These are phyloP conservation scores for Carex arenaria DNA, from an alignment of 202 grass and related monocot species.

Conservation along the genomic window DNA sequence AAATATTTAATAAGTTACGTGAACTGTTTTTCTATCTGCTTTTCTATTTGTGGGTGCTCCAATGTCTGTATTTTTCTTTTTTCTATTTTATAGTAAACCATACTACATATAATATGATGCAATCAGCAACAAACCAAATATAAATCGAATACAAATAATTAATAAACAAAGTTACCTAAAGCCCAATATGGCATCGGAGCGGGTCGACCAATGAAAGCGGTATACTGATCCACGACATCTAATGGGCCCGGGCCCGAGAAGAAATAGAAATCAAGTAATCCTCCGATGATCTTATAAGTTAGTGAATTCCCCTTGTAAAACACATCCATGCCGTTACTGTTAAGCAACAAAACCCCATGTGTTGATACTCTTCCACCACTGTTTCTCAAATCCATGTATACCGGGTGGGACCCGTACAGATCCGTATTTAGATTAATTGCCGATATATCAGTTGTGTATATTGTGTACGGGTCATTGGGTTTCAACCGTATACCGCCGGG, in stretches of 20 bases:
- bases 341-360: slow-evolving; percentile 88
- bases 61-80: too few relatives aligned
- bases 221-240: slow-evolving; percentile 85
- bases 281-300: slow-evolving; percentile 90
- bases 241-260: slow-evolving; percentile 70
- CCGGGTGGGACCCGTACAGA: slow-evolving; percentile 89
- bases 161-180: slow-evolving; percentile 48
- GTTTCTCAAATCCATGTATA: slow-evolving; percentile 82
- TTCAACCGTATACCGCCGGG: slow-evolving; percentile 59
- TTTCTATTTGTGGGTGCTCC: neutral
- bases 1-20: neutral
- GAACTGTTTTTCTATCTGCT: neutral
- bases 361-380: slow-evolving; percentile 41
- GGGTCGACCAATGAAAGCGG: slow-evolving; percentile 68
- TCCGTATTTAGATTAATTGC: slow-evolving; percentile 94
- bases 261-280: slow-evolving; percentile 92
- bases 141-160: neutral
- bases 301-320: slow-evolving; percentile 63
- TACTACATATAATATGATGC: neutral
- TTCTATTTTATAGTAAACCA: neutral
- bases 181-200: slow-evolving; percentile 94
- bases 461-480: slow-evolving; percentile 81
- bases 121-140: neutral
- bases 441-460: slow-evolving; percentile 78
- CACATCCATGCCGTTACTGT: slow-evolving; percentile 95